These are phyloP conservation scores for Oryza longistaminata DNA, from an alignment of 176 grass and related monocot species.

Conservation along the genomic window DNA sequence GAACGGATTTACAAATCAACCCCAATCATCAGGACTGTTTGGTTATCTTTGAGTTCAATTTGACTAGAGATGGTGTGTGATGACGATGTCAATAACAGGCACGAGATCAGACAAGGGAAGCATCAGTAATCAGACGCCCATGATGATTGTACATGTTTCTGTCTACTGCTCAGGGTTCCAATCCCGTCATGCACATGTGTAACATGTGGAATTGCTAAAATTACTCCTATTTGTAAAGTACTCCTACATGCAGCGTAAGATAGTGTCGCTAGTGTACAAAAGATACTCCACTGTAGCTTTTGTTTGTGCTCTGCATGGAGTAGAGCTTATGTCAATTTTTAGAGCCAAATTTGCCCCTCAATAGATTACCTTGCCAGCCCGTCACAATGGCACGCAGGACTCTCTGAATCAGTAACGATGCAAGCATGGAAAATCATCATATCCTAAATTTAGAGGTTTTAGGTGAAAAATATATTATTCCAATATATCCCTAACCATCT, in stretches of 20 bases:
- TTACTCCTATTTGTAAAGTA: not conserved
- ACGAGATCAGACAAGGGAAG: conserved; percentile 12
- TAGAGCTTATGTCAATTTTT: no score
- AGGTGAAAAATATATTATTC: no score
- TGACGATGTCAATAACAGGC: not conserved
- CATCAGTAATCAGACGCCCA: conserved; percentile 19
- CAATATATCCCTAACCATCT: no score
- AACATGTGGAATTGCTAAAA: not conserved
- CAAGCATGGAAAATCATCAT: no score
- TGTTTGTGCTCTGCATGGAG: no score
- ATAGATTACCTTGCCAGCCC: no score
- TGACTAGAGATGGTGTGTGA: not conserved
- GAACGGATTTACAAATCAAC: not conserved
- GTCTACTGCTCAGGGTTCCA: not conserved
- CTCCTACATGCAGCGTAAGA: not conserved
- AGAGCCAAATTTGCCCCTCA: no score
- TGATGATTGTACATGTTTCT: conserved; percentile 11
- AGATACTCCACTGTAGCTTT: no score
- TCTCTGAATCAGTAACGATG: no score
- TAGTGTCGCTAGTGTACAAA: not conserved
- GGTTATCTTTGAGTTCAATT: not conserved
- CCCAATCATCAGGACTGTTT: not conserved
- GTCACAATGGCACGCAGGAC: no score
- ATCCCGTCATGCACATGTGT: conserved; percentile 9
- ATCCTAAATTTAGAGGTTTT: no score